These are phyloP conservation scores for Russula griseocarnosa DNA, from an alignment of 768 basidiomycete genomes.

Conservation along the genomic window DNA sequence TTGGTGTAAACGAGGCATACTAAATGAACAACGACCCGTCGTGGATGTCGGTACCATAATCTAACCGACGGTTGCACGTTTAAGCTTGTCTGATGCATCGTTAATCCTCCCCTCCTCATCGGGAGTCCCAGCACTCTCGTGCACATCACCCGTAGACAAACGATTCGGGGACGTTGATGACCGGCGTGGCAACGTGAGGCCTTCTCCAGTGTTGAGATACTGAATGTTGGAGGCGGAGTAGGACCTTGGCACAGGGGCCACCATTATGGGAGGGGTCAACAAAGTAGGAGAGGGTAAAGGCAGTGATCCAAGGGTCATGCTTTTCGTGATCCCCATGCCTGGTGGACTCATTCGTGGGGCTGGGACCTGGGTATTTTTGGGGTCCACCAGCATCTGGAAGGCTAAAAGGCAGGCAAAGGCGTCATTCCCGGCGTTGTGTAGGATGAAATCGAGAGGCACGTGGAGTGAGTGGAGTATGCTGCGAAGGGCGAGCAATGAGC, in stretches of 20 bases:
- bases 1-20: neutral
- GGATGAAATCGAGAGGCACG: constrained; percentile 39
- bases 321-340: neutral
- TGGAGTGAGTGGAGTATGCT: constrained; percentile 60
- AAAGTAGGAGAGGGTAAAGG: constrained; percentile 21
- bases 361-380: constrained; percentile 39
- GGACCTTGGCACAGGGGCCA: constrained; percentile 13
- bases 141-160: constrained; percentile 6
- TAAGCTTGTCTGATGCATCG: constrained; percentile 2
- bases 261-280: constrained; percentile 19
- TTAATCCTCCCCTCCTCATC: constrained; percentile 25
- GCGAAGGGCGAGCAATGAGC: constrained; percentile 58
- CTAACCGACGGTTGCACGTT: constrained; percentile 22
- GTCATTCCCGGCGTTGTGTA: constrained; percentile 80
- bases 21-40: constrained; percentile 10
- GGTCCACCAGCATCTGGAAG: constrained; percentile 66
- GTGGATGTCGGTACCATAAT: neutral
- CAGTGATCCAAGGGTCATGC: constrained; percentile 14
- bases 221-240: constrained; percentile 14
- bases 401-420: constrained; percentile 65
- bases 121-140: neutral
- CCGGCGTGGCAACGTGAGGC: neutral
- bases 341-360: constrained; percentile 18
- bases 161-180: constrained; percentile 6
- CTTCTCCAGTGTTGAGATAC: constrained; percentile 5